Conservation (phyloP, 1,284 basidiomycete species). For the Cystobasidium sp. region DNA sequence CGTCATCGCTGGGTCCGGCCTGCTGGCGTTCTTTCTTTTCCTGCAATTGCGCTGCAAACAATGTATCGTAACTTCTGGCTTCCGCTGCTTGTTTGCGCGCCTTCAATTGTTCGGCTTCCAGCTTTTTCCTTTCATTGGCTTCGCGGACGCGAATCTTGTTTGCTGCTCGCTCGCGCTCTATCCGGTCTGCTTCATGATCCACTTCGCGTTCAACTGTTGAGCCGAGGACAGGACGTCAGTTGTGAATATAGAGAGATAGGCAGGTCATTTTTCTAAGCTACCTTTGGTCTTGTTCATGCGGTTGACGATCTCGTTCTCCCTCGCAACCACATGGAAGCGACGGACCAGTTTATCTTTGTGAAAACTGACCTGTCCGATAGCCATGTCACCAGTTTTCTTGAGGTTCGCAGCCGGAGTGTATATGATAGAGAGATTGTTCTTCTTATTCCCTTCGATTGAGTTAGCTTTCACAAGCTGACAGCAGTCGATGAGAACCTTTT, state of each 20-base stretch:
- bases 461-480: conserved; percentile 97
- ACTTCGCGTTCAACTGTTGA: conserved; percentile 67
- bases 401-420: conserved; percentile 71
- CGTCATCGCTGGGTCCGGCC: conserved; percentile 45
- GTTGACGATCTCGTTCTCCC: conserved; percentile 90
- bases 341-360: conserved; percentile 81
- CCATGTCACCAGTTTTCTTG: conserved; percentile 95
- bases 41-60: conserved; percentile 61
- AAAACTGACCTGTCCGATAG: conserved; percentile 92
- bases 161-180: conserved; percentile 66
- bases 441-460: conserved; percentile 98
- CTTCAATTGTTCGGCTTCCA: conserved; percentile 63
- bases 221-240: conserved; percentile 27
- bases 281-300: conserved; percentile 92
- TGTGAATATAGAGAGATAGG: conserved; percentile 31
- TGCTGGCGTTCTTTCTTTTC: conserved; percentile 33
- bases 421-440: conserved; percentile 89
- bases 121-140: conserved; percentile 35
- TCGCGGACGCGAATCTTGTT: conserved; percentile 46
- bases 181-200: conserved; percentile 85
- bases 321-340: conserved; percentile 73
- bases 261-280: conserved; percentile 39
- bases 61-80: conserved; percentile 72
- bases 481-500: conserved; percentile 75
- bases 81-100: conserved; percentile 74